A percentile compares a stretch with the other conserved stretches of the same genome.
These are phyloP conservation scores for Pichia sp. DNA, from an alignment of 1,139 yeast species.

Conservation along the genomic window DNA sequence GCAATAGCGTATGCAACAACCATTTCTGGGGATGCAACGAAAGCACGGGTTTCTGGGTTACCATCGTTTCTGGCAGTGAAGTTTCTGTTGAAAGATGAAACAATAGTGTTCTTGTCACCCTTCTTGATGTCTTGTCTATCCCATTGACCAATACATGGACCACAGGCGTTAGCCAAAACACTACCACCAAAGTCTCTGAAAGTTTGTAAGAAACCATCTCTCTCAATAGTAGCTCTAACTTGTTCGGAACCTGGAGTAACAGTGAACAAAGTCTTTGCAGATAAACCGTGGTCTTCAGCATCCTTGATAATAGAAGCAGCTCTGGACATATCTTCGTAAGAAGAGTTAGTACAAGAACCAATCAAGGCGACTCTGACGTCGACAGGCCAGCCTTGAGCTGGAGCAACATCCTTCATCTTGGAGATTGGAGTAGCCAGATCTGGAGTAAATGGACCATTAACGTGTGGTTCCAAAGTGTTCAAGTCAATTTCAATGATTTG, in stretches of 20 bases:
- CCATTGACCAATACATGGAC: constrained; percentile 99
- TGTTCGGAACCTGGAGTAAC: constrained; percentile 99
- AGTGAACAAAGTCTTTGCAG: constrained; percentile 84
- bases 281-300: constrained; percentile 86
- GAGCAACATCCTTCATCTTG: constrained; percentile 83
- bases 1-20: constrained; percentile 94
- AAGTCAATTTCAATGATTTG: constrained; percentile 93
- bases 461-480: constrained; percentile 92
- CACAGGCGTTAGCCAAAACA: constrained; percentile 97
- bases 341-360: constrained; percentile 99
- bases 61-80: constrained; percentile 98
- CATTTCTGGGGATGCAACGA: constrained; percentile 97
- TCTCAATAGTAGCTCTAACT: constrained; percentile 95
- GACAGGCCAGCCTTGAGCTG: constrained; percentile 87
- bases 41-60: constrained; percentile 97
- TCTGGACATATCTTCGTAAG: constrained; percentile 98
- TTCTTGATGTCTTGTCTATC: constrained; percentile 95
- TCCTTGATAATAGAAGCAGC: constrained; percentile 91
- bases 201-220: constrained; percentile 91
- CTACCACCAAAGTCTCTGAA: constrained; percentile 92
- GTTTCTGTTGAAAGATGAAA: constrained; percentile 98
- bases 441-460: constrained; percentile 99
- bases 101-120: constrained; percentile 98
- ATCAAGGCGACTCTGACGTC: constrained; percentile 94
- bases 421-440: constrained; percentile 98